phyloP scores from a whole-genome alignment of 148 eudicot species.

The Chenopodium quinoa region DNA sequence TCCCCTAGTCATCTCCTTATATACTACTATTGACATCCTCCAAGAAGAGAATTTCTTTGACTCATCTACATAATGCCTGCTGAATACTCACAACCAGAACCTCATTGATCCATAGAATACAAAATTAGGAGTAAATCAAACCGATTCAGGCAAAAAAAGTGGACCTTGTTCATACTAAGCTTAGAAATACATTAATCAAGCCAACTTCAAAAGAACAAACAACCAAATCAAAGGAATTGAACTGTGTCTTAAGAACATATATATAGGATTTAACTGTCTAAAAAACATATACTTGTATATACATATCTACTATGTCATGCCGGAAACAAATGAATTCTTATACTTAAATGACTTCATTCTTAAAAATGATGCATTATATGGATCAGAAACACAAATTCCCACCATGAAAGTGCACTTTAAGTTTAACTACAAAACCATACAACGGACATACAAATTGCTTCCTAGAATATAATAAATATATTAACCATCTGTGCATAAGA shows the following conservation, averaged over 20 bases:
- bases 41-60: neutral
- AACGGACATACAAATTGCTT: no score
- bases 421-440: no score
- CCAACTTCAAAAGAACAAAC: neutral
- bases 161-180: neutral
- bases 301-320: no score
- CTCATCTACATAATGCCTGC: neutral
- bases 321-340: neutral
- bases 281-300: no score
- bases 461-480: no score
- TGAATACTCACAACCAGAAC: neutral
- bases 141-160: no score
- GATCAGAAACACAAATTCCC: slow-evolving; percentile 22
- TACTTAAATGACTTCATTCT: neutral
- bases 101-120: neutral
- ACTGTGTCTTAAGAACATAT: neutral
- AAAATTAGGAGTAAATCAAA: neutral
- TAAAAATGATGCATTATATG: neutral
- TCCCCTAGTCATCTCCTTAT: no score
- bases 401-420: slow-evolving; percentile 60
- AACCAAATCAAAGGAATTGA: neutral
- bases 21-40: neutral
- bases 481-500: no score
- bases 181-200: slow-evolving; percentile 1
- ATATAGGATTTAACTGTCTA: no score